Percentiles rank a stretch among this genome's conserved stretches.
Conservation (phyloP, 805 yeast genomes). For the Teunomyces lycoperdinae region DNA sequence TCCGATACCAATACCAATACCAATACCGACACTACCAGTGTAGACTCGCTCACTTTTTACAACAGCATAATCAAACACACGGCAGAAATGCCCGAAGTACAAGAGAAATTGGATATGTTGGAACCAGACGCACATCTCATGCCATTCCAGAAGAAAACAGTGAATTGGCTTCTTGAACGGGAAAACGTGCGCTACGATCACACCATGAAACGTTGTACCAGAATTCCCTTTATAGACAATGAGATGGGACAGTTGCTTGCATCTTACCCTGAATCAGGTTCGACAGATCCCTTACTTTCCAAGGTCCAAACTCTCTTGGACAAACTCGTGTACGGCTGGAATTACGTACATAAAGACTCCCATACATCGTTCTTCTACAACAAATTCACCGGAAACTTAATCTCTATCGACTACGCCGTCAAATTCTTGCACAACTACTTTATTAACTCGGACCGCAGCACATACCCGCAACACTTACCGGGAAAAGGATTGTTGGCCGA, state of each 20-base stretch:
- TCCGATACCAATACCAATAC: not conserved
- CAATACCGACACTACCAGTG: not conserved
- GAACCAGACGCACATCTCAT: slow-evolving; percentile 44
- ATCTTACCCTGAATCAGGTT: not conserved
- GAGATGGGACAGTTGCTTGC: not conserved
- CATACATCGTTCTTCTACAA: slow-evolving; percentile 44
- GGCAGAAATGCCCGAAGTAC: slow-evolving; percentile 15
- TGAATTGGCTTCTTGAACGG: slow-evolving; percentile 53
- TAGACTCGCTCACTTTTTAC: slow-evolving; percentile 36
- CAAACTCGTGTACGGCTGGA: slow-evolving; percentile 55
- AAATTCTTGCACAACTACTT: slow-evolving; percentile 24
- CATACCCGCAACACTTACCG: slow-evolving; percentile 32
- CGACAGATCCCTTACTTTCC: no score
- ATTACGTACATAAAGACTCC: slow-evolving; percentile 11
- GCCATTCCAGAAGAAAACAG: slow-evolving; percentile 52
- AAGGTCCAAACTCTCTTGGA: slow-evolving; percentile 29
- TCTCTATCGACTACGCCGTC: slow-evolving; percentile 5
- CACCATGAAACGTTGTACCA: slow-evolving; percentile 18
- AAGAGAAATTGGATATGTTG: slow-evolving; percentile 31
- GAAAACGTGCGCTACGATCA: slow-evolving; percentile 45
- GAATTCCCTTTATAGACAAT: slow-evolving; percentile 16
- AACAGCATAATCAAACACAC: slow-evolving; percentile 49
- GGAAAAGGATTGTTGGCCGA: slow-evolving; percentile 78
- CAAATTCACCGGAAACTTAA: slow-evolving; percentile 46
- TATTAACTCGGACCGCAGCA: slow-evolving; percentile 15